Evolutionary conservation across 139 green algal species (phyloP).

Genomic region (Eudorina sp.): DNA sequence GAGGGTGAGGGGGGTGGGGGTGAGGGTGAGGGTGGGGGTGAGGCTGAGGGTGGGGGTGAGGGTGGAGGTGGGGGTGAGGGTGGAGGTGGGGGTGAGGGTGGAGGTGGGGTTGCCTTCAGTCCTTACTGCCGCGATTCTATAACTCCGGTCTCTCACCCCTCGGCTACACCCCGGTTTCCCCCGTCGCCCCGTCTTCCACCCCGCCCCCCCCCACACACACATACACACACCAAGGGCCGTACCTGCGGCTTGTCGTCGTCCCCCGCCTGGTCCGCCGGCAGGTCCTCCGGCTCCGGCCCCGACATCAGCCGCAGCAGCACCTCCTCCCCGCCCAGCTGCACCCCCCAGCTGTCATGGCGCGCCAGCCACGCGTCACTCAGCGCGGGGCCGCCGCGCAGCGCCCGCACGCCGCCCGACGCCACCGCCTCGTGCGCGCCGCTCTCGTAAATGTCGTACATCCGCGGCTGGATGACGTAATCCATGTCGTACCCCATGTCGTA

Average conservation of each 20-base stretch:
- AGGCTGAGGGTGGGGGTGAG: too few species aligned
- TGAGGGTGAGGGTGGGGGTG: too few species aligned
- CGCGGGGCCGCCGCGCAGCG: conserved; percentile 40
- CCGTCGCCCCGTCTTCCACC: too few species aligned
- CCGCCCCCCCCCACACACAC: too few species aligned
- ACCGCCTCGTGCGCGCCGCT: conserved; percentile 23
- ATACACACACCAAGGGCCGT: not conserved
- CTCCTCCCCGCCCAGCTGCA: conserved; percentile 54
- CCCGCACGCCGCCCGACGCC: conserved; percentile 33
- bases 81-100: too few species aligned
- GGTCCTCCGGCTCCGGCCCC: conserved; percentile 46
- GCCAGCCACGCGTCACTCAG: conserved; percentile 56
- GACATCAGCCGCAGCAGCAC: conserved; percentile 47
- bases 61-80: too few species aligned
- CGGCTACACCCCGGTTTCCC: too few species aligned
- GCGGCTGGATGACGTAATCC: conserved; percentile 46
- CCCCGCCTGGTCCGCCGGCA: conserved; percentile 50
- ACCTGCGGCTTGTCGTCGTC: conserved; percentile 56
- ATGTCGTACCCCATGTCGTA: conserved; percentile 57
- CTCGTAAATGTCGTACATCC: conserved; percentile 51
- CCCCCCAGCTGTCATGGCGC: conserved; percentile 56
- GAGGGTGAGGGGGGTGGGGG: too few species aligned
- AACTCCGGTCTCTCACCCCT: too few species aligned
- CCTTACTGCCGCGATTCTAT: too few species aligned
- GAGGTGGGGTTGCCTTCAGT: too few species aligned